Conservation (phyloP, 306 rosid genomes). For the Pueraria montana region DNA sequence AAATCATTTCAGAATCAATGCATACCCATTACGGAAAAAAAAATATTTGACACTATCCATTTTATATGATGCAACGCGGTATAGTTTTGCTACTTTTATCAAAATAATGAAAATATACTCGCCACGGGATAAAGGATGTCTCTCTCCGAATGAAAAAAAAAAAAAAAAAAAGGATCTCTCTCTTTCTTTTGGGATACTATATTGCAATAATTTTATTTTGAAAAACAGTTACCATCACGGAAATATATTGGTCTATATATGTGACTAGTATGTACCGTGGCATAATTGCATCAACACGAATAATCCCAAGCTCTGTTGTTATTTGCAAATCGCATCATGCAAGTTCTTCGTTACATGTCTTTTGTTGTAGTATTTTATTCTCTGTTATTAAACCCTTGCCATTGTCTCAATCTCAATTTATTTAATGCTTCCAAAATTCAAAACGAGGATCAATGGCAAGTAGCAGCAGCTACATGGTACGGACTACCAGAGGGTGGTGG, state of each 20-base stretch:
- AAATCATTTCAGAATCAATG: too few relatives aligned
- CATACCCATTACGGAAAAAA: too few relatives aligned
- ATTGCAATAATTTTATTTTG: neutral
- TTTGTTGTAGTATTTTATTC: neutral
- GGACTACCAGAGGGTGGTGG: constrained; percentile 60
- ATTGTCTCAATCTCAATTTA: constrained; percentile 51
- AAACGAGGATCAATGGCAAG: constrained; percentile 38
- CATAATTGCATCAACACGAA: neutral
- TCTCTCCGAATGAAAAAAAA: too few relatives aligned
- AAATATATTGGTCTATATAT: neutral
- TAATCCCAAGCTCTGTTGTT: neutral
- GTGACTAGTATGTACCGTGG: neutral
- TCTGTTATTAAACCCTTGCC: constrained; percentile 42
- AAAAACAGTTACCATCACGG: neutral
- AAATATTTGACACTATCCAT: too few relatives aligned
- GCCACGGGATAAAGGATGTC: too few relatives aligned
- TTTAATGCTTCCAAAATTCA: constrained; percentile 19
- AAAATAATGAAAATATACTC: too few relatives aligned
- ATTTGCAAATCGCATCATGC: constrained; percentile 23
- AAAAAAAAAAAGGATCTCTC: too few relatives aligned
- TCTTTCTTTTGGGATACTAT: too few relatives aligned
- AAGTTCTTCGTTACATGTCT: neutral
- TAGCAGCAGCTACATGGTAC: constrained; percentile 62
- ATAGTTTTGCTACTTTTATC: too few relatives aligned
- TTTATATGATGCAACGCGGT: too few relatives aligned